Base-by-base conservation (phyloP, 345 rosid species). In the Murraya paniculata region DNA sequence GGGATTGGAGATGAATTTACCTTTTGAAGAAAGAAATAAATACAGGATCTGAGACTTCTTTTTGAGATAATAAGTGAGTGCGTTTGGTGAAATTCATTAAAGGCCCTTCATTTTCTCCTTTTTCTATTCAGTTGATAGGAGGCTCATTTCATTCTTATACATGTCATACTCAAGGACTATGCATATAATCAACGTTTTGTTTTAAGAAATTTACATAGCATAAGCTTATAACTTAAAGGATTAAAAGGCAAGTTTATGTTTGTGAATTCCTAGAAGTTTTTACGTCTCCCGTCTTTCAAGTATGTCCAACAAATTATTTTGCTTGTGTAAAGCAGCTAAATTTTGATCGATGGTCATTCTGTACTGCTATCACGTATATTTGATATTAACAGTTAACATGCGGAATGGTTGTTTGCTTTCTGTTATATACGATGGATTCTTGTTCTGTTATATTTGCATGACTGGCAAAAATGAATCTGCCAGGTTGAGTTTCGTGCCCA, bases 401-500 rank as follows among this genome's bases (percentile, higher is more conserved):
- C 8, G 24, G 19, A 53, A 41, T 41, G 13, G 16, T 53, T 66
- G 55, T 53, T 18, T 39, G 14, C 25, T 21, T 55, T 57, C 9
- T 66, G 19, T 35, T 66, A 16, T 16, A 7, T 76, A 33, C 58
- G 9, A 31, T 64, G 30, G 53, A 35, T 60, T 50, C 45, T 45
- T 64, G 39, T 35, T 35, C n/a, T 57, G 33, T 14, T 31, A 71
- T 10, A 48, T 39, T 33, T 64, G 53, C 53, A 66, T 61, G 41
- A 50, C 45, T 8, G 67, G 74, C 22, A 7, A 80, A 72, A 75
- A 50, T 71, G 72, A 64, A 70, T 77, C 78, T 83, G 85, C 80
- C 90, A 93, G 98, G 86, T 93, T 73, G 97, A 93, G 71, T 93
- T 93, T 71, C 87, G 82, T 72, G 88, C 90, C 71, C 85, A 81